Percentiles rank a stretch among this genome's conserved stretches.
Conservation (phyloP, 2,329 filamentous ascomycete species). For the Drechslerella coelobrocha region DNA sequence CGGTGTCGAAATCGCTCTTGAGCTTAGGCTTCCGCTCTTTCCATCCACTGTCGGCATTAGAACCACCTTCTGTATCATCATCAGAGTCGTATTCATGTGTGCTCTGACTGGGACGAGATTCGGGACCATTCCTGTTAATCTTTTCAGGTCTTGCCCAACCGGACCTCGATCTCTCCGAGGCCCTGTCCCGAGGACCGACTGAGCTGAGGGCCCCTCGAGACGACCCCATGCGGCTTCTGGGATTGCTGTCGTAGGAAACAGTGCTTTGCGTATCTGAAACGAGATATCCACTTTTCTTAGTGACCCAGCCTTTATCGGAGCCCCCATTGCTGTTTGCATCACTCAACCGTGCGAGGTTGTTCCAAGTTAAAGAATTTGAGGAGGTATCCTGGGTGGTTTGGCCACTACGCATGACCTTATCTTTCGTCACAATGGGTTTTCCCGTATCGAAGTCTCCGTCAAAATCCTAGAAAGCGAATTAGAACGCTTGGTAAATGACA, state of each 20-base stretch:
- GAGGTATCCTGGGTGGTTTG: conserved; percentile 13
- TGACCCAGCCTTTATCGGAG: conserved; percentile 21
- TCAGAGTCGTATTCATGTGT: conserved; percentile 15
- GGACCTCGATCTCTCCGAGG: conserved; percentile 21
- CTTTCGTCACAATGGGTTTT: not conserved
- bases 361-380: conserved; percentile 25
- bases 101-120: not conserved
- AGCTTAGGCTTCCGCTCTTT: conserved; percentile 41
- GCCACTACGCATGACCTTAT: conserved; percentile 7
- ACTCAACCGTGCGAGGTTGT: conserved; percentile 21
- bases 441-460: conserved; percentile 37
- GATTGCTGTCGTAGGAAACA: conserved; percentile 12
- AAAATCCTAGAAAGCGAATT: not conserved
- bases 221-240: conserved; percentile 5
- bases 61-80: conserved; percentile 30
- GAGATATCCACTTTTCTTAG: conserved; percentile 6
- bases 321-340: not conserved
- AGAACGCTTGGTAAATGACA: not conserved
- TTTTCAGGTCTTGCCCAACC: conserved; percentile 52
- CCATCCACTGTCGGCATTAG: conserved; percentile 23
- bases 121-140: conserved; percentile 7
- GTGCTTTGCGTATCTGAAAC: conserved; percentile 7
- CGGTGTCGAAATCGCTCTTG: conserved; percentile 38
- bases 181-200: not conserved
- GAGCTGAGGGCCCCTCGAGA: conserved; percentile 15